phyloP scores from a whole-genome alignment of 2,329 filamentous ascomycete species.

The Xylariales sp. region DNA sequence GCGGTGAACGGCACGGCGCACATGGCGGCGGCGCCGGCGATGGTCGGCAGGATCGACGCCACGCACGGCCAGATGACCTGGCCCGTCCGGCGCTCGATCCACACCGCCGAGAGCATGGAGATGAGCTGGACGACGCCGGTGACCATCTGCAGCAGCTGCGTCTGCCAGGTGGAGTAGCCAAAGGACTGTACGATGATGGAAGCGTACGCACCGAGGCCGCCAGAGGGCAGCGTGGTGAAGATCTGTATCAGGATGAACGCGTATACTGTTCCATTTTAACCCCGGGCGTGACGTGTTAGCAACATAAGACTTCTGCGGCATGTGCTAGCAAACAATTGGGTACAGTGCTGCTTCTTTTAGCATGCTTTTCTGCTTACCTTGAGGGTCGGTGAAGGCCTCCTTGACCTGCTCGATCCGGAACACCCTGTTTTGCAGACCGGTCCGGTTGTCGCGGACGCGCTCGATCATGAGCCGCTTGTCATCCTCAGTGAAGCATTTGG shows the following conservation, averaged over 20 bases:
- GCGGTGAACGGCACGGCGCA: slow-evolving; percentile 48
- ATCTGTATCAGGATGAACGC: slow-evolving; percentile 11
- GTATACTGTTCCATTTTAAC: not conserved
- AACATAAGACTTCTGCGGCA: too few species aligned
- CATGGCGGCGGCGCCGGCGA: slow-evolving; percentile 52
- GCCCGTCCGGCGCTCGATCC: slow-evolving; percentile 1
- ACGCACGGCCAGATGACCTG: not conserved
- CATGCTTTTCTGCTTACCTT: slow-evolving; percentile 22
- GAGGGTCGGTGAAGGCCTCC: slow-evolving; percentile 58
- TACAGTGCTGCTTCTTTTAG: too few species aligned
- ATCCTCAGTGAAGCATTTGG: slow-evolving; percentile 62
- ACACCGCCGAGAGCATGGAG: slow-evolving; percentile 19
- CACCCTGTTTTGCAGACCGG: slow-evolving; percentile 51
- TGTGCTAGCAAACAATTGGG: too few species aligned
- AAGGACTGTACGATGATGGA: slow-evolving; percentile 31
- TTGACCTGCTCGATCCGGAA: slow-evolving; percentile 42
- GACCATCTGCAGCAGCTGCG: slow-evolving; percentile 33
- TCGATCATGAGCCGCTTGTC: slow-evolving; percentile 62
- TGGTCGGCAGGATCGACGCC: slow-evolving; percentile 23
- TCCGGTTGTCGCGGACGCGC: slow-evolving; percentile 55
- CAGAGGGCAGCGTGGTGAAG: slow-evolving; percentile 21
- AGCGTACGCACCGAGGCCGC: slow-evolving; percentile 31
- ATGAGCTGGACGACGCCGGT: slow-evolving; percentile 31
- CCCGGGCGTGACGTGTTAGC: too few species aligned
- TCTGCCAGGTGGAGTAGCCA: slow-evolving; percentile 29